Evolutionary conservation across 495 filamentous ascomycete genomes (phyloP).

Genomic region (Penicillium diatomitis): DNA sequence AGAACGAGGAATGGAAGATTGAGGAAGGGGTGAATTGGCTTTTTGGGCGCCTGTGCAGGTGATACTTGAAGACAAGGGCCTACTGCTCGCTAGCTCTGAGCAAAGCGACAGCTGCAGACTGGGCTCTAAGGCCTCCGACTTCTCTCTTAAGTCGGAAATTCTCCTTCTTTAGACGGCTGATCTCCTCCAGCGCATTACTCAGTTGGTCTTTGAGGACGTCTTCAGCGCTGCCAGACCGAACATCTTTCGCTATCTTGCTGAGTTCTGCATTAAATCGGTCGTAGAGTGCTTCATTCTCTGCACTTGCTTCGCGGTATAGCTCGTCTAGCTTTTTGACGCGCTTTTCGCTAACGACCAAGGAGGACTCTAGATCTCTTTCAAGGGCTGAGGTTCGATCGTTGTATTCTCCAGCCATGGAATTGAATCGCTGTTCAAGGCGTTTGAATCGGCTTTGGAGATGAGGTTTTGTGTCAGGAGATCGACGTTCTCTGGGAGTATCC

Average conservation of each 20-base stretch:
- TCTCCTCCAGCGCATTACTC: constrained; percentile 58
- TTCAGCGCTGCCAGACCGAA: constrained; percentile 63
- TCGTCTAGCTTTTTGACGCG: constrained; percentile 82
- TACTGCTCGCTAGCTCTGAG: constrained; percentile 28
- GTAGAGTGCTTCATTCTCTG: constrained; percentile 91
- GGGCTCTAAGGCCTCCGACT: constrained; percentile 39
- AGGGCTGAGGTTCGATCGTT: constrained; percentile 49
- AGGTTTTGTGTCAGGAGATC: constrained; percentile 17
- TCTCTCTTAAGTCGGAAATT: constrained; percentile 59
- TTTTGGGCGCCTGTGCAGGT: too few species aligned
- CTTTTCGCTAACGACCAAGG: constrained; percentile 59
- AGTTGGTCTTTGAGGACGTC: constrained; percentile 62
- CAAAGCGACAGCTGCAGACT: constrained; percentile 33
- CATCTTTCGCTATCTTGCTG: constrained; percentile 66
- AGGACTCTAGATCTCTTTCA: constrained; percentile 58
- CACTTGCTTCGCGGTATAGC: constrained; percentile 76
- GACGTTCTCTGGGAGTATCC: not conserved
- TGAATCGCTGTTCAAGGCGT: constrained; percentile 56
- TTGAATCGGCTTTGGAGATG: constrained; percentile 48
- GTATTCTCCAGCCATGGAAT: constrained; percentile 52
- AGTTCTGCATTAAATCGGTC: constrained; percentile 88
- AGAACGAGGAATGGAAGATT: too few species aligned
- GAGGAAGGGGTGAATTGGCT: too few species aligned
- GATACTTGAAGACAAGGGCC: not conserved
- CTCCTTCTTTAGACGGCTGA: constrained; percentile 65